Evolutionary conservation across 805 yeast species (phyloP), one percentile per base, ranked within the genome.

Genomic region (baker's yeast (Saccharomyces cerevisiae)): DNA sequence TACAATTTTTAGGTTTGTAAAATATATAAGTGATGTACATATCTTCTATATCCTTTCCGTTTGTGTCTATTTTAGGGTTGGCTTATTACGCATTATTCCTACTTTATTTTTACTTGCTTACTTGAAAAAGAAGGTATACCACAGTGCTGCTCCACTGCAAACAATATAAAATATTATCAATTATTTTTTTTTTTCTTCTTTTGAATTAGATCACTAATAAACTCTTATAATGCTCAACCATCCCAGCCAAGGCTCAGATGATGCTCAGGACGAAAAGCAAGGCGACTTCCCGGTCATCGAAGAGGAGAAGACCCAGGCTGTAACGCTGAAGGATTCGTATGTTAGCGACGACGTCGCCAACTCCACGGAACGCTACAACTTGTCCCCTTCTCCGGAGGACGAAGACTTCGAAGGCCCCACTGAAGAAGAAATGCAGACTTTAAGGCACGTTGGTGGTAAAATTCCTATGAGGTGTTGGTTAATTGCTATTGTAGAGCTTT

Each of bases 401-500:
- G 53, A 48, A 27, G 53, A 50, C n/a, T 48, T 41, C 30, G 53
- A 52, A 5, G 58, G 51, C 26, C 71, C 71, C 22, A 69, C 71
- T 2, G 66, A 60, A 28, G 70, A 67, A 46, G 71, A 69, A 52
- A 47, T 62, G 59, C 51, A 51, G 21, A 65, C 67, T 14, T 54
- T 69, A 49, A 63, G 59, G 55, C 70, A 61, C 51, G 69, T 69
- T 9, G 36, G 59, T 6, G 85, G 83, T 41, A 64, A 71, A 30
- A 78, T 82, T 51, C 79, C 82, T 13, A 71, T 70, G 53, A 72
- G 75, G 30, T 69, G 78, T 41, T 81, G 80, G 69, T 69, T 81
- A 52, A 76, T 83, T 55, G 81, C 80, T 57, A 53, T 87, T 48
- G 88, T 87, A 46, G 95, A 87, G 72, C 80, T 87, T 57, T 80